These are phyloP conservation scores for Zygoascus ofunaensis DNA, from an alignment of 805 yeast species.

Conservation along the genomic window DNA sequence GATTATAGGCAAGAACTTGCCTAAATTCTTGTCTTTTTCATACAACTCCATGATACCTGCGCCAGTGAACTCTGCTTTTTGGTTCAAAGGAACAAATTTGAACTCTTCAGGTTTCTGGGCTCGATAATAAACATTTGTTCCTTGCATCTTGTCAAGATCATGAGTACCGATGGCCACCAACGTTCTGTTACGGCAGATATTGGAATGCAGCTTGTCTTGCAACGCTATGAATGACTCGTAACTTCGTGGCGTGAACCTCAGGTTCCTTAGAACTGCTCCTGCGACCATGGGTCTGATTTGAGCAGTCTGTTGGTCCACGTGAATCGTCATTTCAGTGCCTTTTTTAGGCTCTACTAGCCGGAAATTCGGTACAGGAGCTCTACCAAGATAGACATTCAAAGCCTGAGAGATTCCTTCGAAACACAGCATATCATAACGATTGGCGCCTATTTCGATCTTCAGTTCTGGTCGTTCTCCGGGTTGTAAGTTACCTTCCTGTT, in stretches of 20 bases:
- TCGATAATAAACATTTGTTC: slow-evolving; percentile 63
- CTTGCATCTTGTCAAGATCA: slow-evolving; percentile 69
- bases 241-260: slow-evolving; percentile 70
- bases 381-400: slow-evolving; percentile 80
- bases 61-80: slow-evolving; percentile 51
- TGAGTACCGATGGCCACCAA: slow-evolving; percentile 98
- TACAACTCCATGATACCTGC: slow-evolving; percentile 77
- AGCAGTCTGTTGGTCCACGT: slow-evolving; percentile 61
- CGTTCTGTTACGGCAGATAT: slow-evolving; percentile 93
- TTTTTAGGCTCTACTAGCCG: slow-evolving; percentile 55
- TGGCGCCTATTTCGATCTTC: slow-evolving; percentile 96
- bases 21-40: slow-evolving; percentile 81
- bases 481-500: slow-evolving; percentile 60
- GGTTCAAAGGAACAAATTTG: slow-evolving; percentile 41
- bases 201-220: slow-evolving; percentile 93
- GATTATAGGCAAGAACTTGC: slow-evolving; percentile 81
- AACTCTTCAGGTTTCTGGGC: slow-evolving; percentile 74
- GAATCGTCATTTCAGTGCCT: slow-evolving; percentile 43
- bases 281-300: slow-evolving; percentile 87
- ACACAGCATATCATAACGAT: slow-evolving; percentile 95
- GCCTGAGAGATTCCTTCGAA: slow-evolving; percentile 97
- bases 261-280: slow-evolving; percentile 82
- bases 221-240: slow-evolving; percentile 92
- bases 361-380: slow-evolving; percentile 53
- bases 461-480: slow-evolving; percentile 89